Conservation (phyloP, 75 land plant genomes). For the Selaginella moellendorffii region DNA sequence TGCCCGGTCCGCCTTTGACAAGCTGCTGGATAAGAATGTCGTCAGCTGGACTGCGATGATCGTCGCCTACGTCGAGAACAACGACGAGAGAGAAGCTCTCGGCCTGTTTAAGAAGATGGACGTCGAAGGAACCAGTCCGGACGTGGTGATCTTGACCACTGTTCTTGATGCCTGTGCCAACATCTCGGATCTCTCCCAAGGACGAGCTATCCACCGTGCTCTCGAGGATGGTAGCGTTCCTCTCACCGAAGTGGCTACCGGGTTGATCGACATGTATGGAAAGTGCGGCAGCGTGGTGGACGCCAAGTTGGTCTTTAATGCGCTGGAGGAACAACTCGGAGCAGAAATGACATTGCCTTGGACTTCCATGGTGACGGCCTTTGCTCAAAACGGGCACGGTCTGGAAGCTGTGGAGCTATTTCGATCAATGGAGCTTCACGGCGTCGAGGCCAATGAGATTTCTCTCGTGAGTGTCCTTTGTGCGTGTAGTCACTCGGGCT, state of each 20-base stretch:
- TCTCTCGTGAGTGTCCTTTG: not conserved
- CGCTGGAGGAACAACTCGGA: not conserved
- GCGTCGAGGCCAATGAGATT: not conserved
- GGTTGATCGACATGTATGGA: not conserved
- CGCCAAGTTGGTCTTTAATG: not conserved
- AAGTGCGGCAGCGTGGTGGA: conserved; percentile 2
- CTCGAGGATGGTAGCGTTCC: not conserved
- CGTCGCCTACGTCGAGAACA: not conserved
- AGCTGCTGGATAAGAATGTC: not conserved
- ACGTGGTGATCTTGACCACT: not conserved
- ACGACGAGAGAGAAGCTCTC: not conserved
- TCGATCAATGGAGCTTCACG: not conserved
- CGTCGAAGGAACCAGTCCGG: conserved; percentile 1
- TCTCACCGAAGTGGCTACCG: not conserved
- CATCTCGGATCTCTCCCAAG: not conserved
- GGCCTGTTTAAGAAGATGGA: not conserved
- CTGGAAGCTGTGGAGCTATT: conserved; percentile 6
- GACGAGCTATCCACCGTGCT: not conserved
- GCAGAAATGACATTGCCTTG: no score
- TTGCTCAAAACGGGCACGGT: conserved; percentile 1
- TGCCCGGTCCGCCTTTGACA: not conserved
- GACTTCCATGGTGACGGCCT: not conserved
- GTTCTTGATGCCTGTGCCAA: not conserved
- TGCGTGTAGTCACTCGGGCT: not conserved
- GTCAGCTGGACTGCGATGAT: conserved; percentile 5